Base-by-base conservation (phyloP, 805 yeast species). In the Metschnikowia amazonensis region DNA sequence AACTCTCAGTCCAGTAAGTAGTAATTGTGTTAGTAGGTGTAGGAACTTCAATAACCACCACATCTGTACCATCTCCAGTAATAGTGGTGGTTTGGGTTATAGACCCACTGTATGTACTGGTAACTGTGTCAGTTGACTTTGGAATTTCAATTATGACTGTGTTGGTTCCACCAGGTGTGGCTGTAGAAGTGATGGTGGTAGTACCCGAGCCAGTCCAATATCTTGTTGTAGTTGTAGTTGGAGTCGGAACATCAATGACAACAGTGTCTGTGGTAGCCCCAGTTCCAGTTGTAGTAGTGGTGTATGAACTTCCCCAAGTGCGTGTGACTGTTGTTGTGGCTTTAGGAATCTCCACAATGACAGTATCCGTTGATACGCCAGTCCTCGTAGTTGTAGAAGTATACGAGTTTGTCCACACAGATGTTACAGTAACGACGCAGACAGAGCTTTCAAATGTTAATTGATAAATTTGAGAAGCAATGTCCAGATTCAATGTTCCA, bases 61-160 rank as follows among this genome's bases (percentile, higher is more conserved):
- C 53, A 1, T 45, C 60, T n/a, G 61, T 59, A 16, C 46, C 53
- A 33, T 59, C 64, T 3, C 52, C 49, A 8, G 54, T 20, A n/a
- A 54, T 51, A 5, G 59, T 47, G 14, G 31, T 25, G 5, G 62
- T 58, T 11, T 48, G 44, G 13, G 54, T 47, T 6, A 52, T 21
- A 6, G 41, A 21, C 18, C 30, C 29, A 4, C 30, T 11, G 28
- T 46, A 42, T 5, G 48, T 46, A 39, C 48, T 50, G n/a, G 59
- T 48, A 18, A 44, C 29, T 6, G 59, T 54, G 11, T 24, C 38
- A 2, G 59, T 55, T 2, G 23, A 18, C 5, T 46, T 44, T 1
- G 60, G 60, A 3, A 57, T 49, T 2, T 44, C 24, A 7, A 49
- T 36, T 16, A 56, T 53, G 20, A 38, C 45, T 5, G 54, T 56